Conservation (phyloP, 2,329 filamentous ascomycete genomes). For the Aspergillus sp. region DNA sequence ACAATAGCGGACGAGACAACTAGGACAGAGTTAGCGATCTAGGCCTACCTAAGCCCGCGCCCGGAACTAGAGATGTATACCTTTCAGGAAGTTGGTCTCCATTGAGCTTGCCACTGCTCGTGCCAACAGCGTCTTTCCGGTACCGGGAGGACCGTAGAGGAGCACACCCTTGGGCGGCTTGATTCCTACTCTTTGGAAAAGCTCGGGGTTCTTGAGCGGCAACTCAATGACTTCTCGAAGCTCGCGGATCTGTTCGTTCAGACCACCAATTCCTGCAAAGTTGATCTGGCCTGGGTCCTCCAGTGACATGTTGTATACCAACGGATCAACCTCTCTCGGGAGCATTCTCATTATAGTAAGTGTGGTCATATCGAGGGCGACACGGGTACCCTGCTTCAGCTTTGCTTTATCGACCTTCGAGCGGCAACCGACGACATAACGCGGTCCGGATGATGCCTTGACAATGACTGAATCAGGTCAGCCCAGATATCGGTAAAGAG, state of each 20-base stretch:
- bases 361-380: conserved; percentile 98
- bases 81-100: conserved; percentile 98
- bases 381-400: conserved; percentile 96
- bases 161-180: conserved; percentile 98
- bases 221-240: conserved; percentile 96
- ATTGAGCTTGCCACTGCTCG: conserved; percentile 93
- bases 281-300: conserved; percentile 97
- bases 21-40: conserved; percentile 41
- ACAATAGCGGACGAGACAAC: conserved; percentile 98
- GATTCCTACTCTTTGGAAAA: conserved; percentile 95
- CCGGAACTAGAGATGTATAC: conserved; percentile 50
- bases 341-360: conserved; percentile 99
- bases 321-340: conserved; percentile 93
- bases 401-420: conserved; percentile 98
- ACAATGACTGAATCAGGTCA: conserved; percentile 74
- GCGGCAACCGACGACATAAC: conserved; percentile 97
- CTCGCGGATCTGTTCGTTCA: conserved; percentile 98
- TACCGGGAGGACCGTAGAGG: conserved; percentile 93
- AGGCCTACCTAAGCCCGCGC: neutral
- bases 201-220: conserved; percentile 96
- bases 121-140: conserved; percentile 92
- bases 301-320: conserved; percentile 99
- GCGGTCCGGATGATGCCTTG: conserved; percentile 93
- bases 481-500: conserved; percentile 1
- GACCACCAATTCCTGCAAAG: conserved; percentile 93